Evolutionary conservation across 495 filamentous ascomycete genomes (phyloP), one percentile per base, ranked within the genome.

Genomic region (Aspergillus sparsus): DNA sequence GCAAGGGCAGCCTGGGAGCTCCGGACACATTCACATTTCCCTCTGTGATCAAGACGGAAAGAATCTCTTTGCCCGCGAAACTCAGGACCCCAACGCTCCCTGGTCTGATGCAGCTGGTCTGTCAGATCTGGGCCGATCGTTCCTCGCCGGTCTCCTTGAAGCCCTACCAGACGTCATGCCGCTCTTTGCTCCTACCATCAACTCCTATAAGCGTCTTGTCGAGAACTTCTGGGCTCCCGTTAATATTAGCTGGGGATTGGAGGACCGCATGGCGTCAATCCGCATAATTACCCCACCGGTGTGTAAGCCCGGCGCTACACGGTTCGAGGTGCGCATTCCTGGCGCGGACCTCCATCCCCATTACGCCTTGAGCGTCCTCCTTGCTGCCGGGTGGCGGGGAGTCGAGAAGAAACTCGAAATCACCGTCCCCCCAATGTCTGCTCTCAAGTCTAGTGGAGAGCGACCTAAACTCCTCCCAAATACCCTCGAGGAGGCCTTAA

Each of bases 141-240:
- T 97, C 72, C 83, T 97, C 0, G 93, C 93, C 0, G 93, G 93
- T 7, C 70, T 97, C 0, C 75, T 97, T 0, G 87, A 92, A 3
- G 93, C 91, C 0, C 78, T 97, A 4, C 90, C 93, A 9, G 91
- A 96, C 66, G 82, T 97, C 62, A 97, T 97, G 93, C 93, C 93
- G 2, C 72, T 97, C 35, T 77, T 97, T 18, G 93, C 92, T 1
- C 93, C 93, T 0, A 97, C 89, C 6, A 82, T 97, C 69, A 97
- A 97, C 77, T 92, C 88, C 53, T 97, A 97, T 76, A 97, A 97
- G 72, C 87, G 93, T 3, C 82, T 97, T 0, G 92, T 97, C 10
- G 93, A 97, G 78, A 97, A 97, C 69, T 97, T 95, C 75, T 97
- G 93, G 93, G 93, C 93, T 0, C 93, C 93, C 0, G 92, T 97